Base-by-base conservation (phyloP, 2,329 filamentous ascomycete species). In the Tolypocladium pustulatum region DNA sequence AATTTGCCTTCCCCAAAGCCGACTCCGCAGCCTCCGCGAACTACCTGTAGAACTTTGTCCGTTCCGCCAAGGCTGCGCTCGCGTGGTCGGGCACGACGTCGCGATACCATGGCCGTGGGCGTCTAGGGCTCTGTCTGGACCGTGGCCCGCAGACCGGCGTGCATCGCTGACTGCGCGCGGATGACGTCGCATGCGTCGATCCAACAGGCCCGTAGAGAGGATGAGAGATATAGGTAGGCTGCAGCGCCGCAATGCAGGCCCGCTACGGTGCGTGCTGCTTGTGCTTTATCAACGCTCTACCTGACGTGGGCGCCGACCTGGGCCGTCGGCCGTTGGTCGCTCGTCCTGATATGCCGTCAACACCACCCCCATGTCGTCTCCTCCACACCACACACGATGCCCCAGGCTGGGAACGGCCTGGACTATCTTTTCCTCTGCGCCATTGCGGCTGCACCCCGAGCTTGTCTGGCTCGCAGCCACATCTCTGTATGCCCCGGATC, bases 351-450 rank as follows among this genome's bases (percentile, higher is more conserved):
- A 43, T 43, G 25, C 27, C 22, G 25, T 17, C 22, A 49, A 49
- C 43, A 49, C 43, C 43, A 27, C 22, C 46, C 49, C 49, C 49
- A 32, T 51, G 49, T n/a, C 49, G 49, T 12, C 54, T 32, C 53
- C 53, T 32, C 53, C 53, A 55, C 53, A 40, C 37, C 22, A 27
- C 32, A 27, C 32, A 27, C 34, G 22, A 27, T 38, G 53, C 53
- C 53, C 53, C 53, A 55, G 54, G 54, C 37, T 55, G 54, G 38
- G 54, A 55, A 55, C 37, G 54, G 54, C 54, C 54, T 55, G 54
- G 54, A n/a, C 54, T 41, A 34, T 52, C 49, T 34, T 52, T 32
- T 30, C n/a, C 34, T 52, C n/a, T 10, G 46, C 46, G 27, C 27
- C 3, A 27, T 25, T 27, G 12, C 22, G 43, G 25, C 25, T 49